These are phyloP conservation scores for Dinochytrium kinnereticum DNA, from an alignment of 371 early-diverging fungal species.

Conservation along the genomic window DNA sequence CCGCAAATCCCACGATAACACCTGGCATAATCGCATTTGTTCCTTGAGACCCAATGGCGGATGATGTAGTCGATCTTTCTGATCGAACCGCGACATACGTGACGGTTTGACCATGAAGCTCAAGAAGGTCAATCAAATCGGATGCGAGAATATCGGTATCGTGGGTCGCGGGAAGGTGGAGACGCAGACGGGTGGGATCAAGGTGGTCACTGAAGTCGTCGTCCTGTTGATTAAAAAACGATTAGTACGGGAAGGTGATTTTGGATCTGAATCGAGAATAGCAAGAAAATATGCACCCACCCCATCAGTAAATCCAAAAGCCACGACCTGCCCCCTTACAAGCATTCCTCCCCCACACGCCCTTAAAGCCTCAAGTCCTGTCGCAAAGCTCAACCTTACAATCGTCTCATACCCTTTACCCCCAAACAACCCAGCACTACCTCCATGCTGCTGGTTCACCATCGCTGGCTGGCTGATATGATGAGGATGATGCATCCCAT, in stretches of 20 bases:
- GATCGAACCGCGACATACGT: not conserved
- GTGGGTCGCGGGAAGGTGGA: conserved; percentile 6
- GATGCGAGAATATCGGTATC: conserved; percentile 15
- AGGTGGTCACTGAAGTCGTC: not conserved
- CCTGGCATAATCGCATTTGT: not conserved
- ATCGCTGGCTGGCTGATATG: no score
- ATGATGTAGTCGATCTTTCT: not conserved
- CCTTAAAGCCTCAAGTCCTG: conserved; percentile 7
- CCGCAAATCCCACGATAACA: conserved; percentile 6
- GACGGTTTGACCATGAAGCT: conserved; percentile 4
- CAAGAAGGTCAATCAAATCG: conserved; percentile 11
- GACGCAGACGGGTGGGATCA: not conserved
- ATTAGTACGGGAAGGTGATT: not conserved
- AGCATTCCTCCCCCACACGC: conserved; percentile 16
- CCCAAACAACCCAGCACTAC: no score
- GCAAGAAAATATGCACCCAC: conserved; percentile 8
- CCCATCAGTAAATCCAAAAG: not conserved
- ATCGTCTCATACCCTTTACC: conserved; percentile 6
- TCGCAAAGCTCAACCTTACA: conserved; percentile 5
- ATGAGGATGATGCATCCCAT: no score
- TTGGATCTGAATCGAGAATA: no score
- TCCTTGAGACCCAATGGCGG: not conserved
- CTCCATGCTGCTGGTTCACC: not conserved
- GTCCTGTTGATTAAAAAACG: not conserved
- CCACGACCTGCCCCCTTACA: conserved; percentile 8